Percentiles rank a stretch among this genome's conserved stretches.
phyloP scores from a whole-genome alignment of 106 monocot species.

The Acorus calamus region DNA sequence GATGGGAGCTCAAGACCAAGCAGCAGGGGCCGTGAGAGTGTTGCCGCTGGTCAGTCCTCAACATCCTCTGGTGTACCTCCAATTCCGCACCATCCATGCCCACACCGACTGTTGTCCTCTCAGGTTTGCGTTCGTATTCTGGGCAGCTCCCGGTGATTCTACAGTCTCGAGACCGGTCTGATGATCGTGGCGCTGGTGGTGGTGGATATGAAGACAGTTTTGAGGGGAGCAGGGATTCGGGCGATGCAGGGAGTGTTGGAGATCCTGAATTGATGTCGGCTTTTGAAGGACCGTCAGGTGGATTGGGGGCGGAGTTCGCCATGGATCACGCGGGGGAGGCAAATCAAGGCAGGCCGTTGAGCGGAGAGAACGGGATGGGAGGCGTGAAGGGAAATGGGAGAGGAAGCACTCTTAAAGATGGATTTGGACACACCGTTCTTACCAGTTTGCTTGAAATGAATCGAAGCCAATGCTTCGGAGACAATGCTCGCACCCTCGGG shows the following conservation, averaged over 20 bases:
- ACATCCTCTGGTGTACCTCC: constrained; percentile 2
- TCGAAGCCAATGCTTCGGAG: too few species aligned
- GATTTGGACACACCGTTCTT: too few species aligned
- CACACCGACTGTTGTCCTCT: constrained; percentile 34
- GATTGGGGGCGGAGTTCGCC: constrained; percentile 32
- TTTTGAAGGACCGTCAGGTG: constrained; percentile 38
- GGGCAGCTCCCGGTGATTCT: constrained; percentile 70
- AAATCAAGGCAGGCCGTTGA: constrained; percentile 63
- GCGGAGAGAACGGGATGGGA: constrained; percentile 67
- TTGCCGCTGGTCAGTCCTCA: constrained; percentile 5
- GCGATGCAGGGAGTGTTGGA: constrained; percentile 67
- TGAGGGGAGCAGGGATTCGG: constrained; percentile 71
- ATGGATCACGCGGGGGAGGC: constrained; percentile 33
- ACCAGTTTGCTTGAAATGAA: too few species aligned
- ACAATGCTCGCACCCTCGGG: too few species aligned
- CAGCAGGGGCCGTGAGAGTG: constrained; percentile 41
- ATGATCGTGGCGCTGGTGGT: constrained; percentile 22
- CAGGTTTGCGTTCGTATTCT: constrained; percentile 47
- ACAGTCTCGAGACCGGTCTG: constrained; percentile 55
- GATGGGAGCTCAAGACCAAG: constrained; percentile 50
- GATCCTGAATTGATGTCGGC: constrained; percentile 52
- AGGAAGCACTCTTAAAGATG: constrained; percentile 47
- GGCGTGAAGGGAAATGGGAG: constrained; percentile 96
- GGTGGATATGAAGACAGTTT: constrained; percentile 46
- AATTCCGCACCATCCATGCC: not conserved